Evolutionary conservation across 2,329 filamentous ascomycete genomes (phyloP).

Genomic region (Colletotrichum scovillei): DNA sequence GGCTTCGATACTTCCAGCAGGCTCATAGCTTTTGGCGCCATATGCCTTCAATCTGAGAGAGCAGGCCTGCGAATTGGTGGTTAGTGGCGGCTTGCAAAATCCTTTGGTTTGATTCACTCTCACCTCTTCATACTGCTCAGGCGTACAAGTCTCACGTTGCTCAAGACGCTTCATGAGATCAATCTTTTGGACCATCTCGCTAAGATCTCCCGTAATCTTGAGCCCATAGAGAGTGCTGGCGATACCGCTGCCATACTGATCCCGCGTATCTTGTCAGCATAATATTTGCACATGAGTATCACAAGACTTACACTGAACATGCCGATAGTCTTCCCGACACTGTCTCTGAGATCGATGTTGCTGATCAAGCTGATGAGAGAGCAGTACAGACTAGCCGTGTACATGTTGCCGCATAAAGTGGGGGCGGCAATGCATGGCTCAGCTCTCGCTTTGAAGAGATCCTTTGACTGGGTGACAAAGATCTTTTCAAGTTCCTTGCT

Average conservation of each 20-base stretch:
- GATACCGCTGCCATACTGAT: conserved; percentile 12
- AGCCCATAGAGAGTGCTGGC: conserved; percentile 22
- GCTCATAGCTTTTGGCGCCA: conserved; percentile 10
- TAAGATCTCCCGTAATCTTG: conserved; percentile 20
- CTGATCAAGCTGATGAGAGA: conserved; percentile 65
- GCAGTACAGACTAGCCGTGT: conserved; percentile 68
- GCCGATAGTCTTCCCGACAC: conserved; percentile 17
- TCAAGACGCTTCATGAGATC: conserved; percentile 10
- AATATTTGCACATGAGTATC: rapidly evolving
- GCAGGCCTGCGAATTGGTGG: background rate
- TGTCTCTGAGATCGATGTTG: conserved; percentile 51
- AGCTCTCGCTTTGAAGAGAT: background rate
- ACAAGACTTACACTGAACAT: conserved; percentile 23
- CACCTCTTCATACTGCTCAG: conserved; percentile 17
- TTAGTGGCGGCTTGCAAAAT: background rate
- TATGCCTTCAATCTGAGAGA: conserved; percentile 14
- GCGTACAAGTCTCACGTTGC: conserved; percentile 6
- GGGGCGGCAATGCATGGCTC: conserved; percentile 11
- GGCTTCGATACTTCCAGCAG: background rate
- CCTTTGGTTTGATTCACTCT: background rate
- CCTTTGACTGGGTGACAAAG: background rate
- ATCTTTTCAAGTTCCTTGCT: conserved; percentile 15
- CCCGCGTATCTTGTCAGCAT: background rate
- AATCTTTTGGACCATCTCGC: conserved; percentile 17
- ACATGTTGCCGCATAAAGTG: conserved; percentile 55